A percentile compares a stretch with the other conserved stretches of the same genome.
Evolutionary conservation across 768 basidiomycete genomes (phyloP).

Genomic region (Clitopilus passeckerianus): DNA sequence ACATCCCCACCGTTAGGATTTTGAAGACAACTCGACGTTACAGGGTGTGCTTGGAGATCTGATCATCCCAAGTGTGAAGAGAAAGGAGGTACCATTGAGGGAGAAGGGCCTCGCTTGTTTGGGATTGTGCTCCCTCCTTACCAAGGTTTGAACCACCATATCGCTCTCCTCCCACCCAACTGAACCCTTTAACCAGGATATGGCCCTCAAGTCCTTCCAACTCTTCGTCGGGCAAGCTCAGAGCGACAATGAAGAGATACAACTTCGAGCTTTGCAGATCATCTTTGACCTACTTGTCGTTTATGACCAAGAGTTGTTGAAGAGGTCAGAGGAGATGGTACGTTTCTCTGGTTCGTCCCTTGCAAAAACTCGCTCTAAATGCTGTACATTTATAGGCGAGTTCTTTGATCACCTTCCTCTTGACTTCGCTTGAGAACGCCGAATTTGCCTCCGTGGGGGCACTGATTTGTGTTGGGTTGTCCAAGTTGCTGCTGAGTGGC

Average conservation of each 20-base stretch:
- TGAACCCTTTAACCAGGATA: slow-evolving; percentile 31
- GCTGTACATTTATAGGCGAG: slow-evolving; percentile 30
- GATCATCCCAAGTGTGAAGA: slow-evolving; percentile 85
- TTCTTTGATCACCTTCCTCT: slow-evolving; percentile 40
- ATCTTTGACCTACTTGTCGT: slow-evolving; percentile 90
- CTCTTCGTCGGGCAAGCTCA: slow-evolving; percentile 83
- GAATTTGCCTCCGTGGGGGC: slow-evolving; percentile 75
- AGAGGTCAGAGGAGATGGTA: slow-evolving; percentile 39
- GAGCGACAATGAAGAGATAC: slow-evolving; percentile 69
- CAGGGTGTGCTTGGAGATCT: slow-evolving; percentile 81
- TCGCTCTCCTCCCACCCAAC: background rate
- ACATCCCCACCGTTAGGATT: slow-evolving; percentile 46
- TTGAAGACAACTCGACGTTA: slow-evolving; percentile 76
- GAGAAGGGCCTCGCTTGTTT: slow-evolving; percentile 79
- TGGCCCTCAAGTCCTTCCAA: slow-evolving; percentile 68
- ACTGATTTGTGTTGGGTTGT: slow-evolving; percentile 74
- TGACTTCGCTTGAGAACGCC: slow-evolving; percentile 53
- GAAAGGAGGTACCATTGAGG: slow-evolving; percentile 77
- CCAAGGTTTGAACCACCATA: slow-evolving; percentile 38
- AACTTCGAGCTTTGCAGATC: slow-evolving; percentile 75
- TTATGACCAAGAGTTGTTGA: slow-evolving; percentile 77
- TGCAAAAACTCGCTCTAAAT: too few relatives aligned
- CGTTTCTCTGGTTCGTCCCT: too few relatives aligned
- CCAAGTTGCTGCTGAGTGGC: slow-evolving; percentile 85
- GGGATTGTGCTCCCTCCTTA: slow-evolving; percentile 84